Evolutionary conservation across 2,329 filamentous ascomycete species (phyloP).

Genomic region (Thermoascus crustaceus): DNA sequence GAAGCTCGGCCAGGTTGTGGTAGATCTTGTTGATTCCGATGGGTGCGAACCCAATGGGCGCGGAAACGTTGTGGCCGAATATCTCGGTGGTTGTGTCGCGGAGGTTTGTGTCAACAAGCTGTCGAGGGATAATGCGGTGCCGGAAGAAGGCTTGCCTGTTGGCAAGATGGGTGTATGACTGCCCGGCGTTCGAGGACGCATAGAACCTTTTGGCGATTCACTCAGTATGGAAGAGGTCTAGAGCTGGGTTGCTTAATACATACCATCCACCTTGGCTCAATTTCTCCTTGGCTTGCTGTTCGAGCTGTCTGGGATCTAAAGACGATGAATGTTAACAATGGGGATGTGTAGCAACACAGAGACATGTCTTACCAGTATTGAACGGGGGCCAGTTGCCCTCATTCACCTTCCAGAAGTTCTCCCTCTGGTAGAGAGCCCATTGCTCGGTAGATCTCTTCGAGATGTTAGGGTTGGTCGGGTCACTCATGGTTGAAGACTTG

Average conservation of each 20-base stretch:
- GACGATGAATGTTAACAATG: not conserved
- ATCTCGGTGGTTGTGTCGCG: slow-evolving; percentile 49
- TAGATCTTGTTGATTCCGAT: slow-evolving; percentile 61
- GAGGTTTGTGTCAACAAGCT: slow-evolving; percentile 53
- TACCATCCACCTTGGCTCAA: slow-evolving; percentile 51
- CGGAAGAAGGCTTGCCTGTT: slow-evolving; percentile 59
- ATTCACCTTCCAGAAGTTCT: slow-evolving; percentile 49
- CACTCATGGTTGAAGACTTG: slow-evolving; percentile 19
- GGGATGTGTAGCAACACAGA: not conserved
- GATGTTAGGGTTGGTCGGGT: slow-evolving; percentile 47
- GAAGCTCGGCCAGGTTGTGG: slow-evolving; percentile 49
- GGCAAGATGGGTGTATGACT: slow-evolving; percentile 40
- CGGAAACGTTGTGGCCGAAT: slow-evolving; percentile 52
- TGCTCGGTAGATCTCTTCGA: slow-evolving; percentile 44
- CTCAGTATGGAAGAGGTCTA: too few species aligned
- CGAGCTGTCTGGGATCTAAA: slow-evolving; percentile 48
- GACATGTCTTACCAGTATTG: slow-evolving; percentile 38
- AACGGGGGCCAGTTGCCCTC: slow-evolving; percentile 43
- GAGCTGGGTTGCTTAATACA: too few species aligned
- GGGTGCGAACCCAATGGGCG: slow-evolving; percentile 57
- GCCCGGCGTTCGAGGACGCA: slow-evolving; percentile 30
- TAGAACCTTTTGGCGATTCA: slow-evolving; percentile 28
- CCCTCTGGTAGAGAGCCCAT: slow-evolving; percentile 47
- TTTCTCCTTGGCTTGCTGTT: slow-evolving; percentile 48
- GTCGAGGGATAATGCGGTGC: slow-evolving; percentile 54